Evolutionary conservation across 176 grass and related monocot genomes (phyloP), one percentile per base, ranked within the genome.

Genomic region (Bromus sterilis): DNA sequence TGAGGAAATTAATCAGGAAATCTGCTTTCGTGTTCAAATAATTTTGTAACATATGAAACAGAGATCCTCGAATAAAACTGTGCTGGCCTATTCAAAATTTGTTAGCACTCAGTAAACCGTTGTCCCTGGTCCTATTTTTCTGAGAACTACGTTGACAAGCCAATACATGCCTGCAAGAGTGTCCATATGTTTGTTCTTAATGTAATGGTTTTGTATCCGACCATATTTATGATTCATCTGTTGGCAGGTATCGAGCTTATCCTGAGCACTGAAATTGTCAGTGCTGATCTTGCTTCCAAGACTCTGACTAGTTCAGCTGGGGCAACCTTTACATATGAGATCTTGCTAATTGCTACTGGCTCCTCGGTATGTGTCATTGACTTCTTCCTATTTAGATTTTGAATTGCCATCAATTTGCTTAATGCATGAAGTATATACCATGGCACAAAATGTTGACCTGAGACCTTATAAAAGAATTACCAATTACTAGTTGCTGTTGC

Each of bases 211-310:
- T 80, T 36, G 8, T 5, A 78, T 46, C 42, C 65, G 44, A 74
- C 4, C 37, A 56, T 46, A 65, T 39, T 71, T 34, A 58, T 60
- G 32, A 35, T 85, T 59, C 82, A 75, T 82, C 25, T 83, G 26
- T 69, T 78, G 74, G 23, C 89, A 99, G 96, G 96, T 30, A 87
- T 99, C 34, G 93, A 99, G 74, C 82, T 99, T 80, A 85, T 99
- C 66, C 91, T 99, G 25, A 87, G 82, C 75, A 99, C 89, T 80
- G 96, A 99, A 86, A 99, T 99, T 74, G 80, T 91, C 55, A 95
- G 93, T 76, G 96, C 96, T 82, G 93, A 99, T 90, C 70, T 99
- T 80, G 71, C 80, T 58, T 83, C 89, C 32, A 99, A 91, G 85
- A 87, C 91, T 78, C 76, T 95, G 77, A 90, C 84, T 51, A 95